Conservation (phyloP, 2,329 filamentous ascomycete species). For the Diaporthe longicolla region DNA sequence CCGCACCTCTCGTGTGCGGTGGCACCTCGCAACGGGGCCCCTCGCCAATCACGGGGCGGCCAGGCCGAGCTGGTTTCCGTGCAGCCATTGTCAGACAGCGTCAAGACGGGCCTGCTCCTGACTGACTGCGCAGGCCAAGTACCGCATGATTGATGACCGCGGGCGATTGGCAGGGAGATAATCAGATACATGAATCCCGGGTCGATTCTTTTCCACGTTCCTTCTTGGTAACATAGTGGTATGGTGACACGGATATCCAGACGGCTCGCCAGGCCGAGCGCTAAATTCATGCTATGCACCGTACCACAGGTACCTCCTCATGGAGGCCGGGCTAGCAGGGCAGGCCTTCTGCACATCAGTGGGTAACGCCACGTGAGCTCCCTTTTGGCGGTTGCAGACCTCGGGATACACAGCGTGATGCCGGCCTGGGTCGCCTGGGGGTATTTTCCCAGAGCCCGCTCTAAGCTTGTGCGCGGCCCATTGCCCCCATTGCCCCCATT, state of each 20-base stretch:
- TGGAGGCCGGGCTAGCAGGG: slow-evolving; percentile 40
- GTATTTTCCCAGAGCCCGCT: slow-evolving; percentile 5
- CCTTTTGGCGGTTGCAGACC: slow-evolving; percentile 39
- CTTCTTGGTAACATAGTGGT: not conserved
- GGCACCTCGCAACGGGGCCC: slow-evolving; percentile 37
- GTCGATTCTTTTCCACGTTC: slow-evolving; percentile 15
- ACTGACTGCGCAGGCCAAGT: slow-evolving; percentile 23
- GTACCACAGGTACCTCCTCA: slow-evolving; percentile 28
- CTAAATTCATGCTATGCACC: slow-evolving; percentile 34
- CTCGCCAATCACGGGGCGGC: slow-evolving; percentile 40
- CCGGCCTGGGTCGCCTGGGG: slow-evolving; percentile 23
- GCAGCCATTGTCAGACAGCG: slow-evolving; percentile 41
- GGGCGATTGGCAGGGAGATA: not conserved
- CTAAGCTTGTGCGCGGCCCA: not conserved
- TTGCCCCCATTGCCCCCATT: not conserved
- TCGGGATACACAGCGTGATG: slow-evolving; percentile 41
- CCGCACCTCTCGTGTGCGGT: slow-evolving; percentile 40
- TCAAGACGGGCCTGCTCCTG: slow-evolving; percentile 24
- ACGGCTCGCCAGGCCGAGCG: slow-evolving; percentile 36
- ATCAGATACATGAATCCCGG: not conserved
- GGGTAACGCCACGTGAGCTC: slow-evolving; percentile 43
- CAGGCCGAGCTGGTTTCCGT: slow-evolving; percentile 39
- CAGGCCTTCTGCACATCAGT: slow-evolving; percentile 40
- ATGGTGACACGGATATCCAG: slow-evolving; percentile 28
- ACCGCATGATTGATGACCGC: not conserved